Conservation (phyloP, 2,329 filamentous ascomycete genomes). For the Alternaria ethzedia region DNA sequence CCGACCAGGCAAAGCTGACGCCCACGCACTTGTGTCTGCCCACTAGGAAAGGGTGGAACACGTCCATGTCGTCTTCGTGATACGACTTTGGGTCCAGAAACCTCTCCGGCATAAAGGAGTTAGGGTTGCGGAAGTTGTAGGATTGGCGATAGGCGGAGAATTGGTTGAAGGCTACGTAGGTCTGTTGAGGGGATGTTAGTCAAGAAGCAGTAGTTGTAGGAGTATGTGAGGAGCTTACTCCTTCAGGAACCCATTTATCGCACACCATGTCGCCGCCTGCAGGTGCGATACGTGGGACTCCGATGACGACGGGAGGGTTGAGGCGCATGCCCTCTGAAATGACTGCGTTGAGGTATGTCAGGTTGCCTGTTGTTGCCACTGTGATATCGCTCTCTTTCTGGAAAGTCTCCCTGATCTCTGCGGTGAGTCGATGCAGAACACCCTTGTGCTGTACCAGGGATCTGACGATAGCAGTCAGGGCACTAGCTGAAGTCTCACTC, state of each 20-base stretch:
- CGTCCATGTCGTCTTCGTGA: conserved; percentile 27
- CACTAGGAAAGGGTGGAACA: conserved; percentile 34
- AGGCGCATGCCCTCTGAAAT: conserved; percentile 50
- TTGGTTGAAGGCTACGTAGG: conserved; percentile 40
- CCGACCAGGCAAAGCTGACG: conserved; percentile 35
- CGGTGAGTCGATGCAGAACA: conserved; percentile 28
- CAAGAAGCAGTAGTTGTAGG: not conserved
- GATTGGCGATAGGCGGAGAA: conserved; percentile 32
- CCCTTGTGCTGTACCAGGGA: conserved; percentile 41
- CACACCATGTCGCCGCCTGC: conserved; percentile 29
- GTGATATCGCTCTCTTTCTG: conserved; percentile 31
- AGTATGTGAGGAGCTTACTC: conserved; percentile 16
- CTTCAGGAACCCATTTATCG: conserved; percentile 28
- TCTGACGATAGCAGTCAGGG: conserved; percentile 45
- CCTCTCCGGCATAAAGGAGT: conserved; percentile 45
- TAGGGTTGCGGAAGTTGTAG: conserved; percentile 37
- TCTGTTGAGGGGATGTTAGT: conserved; percentile 8
- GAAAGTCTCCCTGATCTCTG: conserved; percentile 35
- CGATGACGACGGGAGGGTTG: conserved; percentile 25
- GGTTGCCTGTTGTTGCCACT: conserved; percentile 18
- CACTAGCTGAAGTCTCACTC: conserved; percentile 52
- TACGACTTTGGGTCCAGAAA: conserved; percentile 28
- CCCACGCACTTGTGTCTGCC: conserved; percentile 40
- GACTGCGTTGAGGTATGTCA: conserved; percentile 40
- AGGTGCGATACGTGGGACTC: conserved; percentile 30